A percentile compares a stretch with the other conserved stretches of the same genome.
These are phyloP conservation scores for Asterochloris erici DNA, from an alignment of 139 green algal genomes.

Conservation along the genomic window DNA sequence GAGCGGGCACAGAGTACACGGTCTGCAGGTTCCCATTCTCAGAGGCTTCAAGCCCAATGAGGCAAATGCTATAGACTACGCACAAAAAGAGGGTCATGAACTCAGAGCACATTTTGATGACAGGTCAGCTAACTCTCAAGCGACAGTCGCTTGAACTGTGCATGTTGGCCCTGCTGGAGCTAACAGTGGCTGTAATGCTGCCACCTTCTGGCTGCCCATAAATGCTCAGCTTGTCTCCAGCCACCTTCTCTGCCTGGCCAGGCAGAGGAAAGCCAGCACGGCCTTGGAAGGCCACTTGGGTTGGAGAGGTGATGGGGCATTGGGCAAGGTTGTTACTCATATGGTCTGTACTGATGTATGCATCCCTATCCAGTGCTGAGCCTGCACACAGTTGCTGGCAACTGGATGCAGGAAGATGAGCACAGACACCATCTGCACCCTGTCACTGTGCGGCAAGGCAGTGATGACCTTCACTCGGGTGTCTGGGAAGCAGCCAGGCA, in stretches of 20 bases:
- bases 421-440: constrained; percentile 30
- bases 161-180: not conserved
- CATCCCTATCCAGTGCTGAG: not conserved
- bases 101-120: constrained; percentile 40
- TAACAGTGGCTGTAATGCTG: not conserved
- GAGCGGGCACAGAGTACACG: constrained; percentile 15
- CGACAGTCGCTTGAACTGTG: not conserved
- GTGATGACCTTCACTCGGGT: constrained; percentile 30
- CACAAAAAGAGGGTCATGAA: not conserved
- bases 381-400: not conserved
- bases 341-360: not conserved
- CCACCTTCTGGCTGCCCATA: not conserved
- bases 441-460: constrained; percentile 21
- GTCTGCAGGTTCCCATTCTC: constrained; percentile 14
- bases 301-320: not conserved
- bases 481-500: not conserved
- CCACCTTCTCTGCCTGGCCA: not conserved
- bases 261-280: not conserved
- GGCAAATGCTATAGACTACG: constrained; percentile 45
- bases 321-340: not conserved
- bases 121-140: constrained; percentile 8
- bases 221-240: not conserved
- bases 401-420: constrained; percentile 27
- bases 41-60: constrained; percentile 35
- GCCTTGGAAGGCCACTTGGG: too few species aligned